Conservation (phyloP, 1,139 yeast genomes). For the Yamadazyma triangularis region DNA sequence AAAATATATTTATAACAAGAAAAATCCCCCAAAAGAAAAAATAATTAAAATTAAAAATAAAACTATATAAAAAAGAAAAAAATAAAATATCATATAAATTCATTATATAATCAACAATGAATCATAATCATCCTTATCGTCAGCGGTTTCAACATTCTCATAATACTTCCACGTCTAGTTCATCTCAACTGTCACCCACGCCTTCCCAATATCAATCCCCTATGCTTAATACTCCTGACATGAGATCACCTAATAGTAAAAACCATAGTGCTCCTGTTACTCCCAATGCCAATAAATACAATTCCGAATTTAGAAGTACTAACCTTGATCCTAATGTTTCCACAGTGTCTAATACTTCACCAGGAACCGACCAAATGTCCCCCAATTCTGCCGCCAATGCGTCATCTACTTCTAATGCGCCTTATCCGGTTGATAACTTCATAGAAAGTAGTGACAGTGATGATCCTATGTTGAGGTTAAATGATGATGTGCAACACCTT, state of each 20-base stretch:
- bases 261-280: background rate
- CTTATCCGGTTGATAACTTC: constrained; percentile 21
- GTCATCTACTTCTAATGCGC: constrained; percentile 10
- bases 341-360: no score
- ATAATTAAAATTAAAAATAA: no score
- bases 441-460: background rate
- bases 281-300: background rate
- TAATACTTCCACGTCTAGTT: background rate
- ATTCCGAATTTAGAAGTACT: no score
- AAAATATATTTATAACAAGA: no score
- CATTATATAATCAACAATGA: background rate
- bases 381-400: background rate
- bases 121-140: constrained; percentile 28
- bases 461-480: background rate
- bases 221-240: constrained; percentile 1
- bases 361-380: background rate
- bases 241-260: background rate
- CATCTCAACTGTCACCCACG: constrained; percentile 5
- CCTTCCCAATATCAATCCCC: constrained; percentile 10
- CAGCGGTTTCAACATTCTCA: constrained; percentile 18
- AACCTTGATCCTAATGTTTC: background rate
- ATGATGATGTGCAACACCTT: background rate
- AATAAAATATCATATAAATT: no score
- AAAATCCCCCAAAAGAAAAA: no score
- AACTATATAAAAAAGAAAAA: no score